phyloP scores from a whole-genome alignment of 2,329 filamentous ascomycete species.

The Ophiostoma perfectum region DNA sequence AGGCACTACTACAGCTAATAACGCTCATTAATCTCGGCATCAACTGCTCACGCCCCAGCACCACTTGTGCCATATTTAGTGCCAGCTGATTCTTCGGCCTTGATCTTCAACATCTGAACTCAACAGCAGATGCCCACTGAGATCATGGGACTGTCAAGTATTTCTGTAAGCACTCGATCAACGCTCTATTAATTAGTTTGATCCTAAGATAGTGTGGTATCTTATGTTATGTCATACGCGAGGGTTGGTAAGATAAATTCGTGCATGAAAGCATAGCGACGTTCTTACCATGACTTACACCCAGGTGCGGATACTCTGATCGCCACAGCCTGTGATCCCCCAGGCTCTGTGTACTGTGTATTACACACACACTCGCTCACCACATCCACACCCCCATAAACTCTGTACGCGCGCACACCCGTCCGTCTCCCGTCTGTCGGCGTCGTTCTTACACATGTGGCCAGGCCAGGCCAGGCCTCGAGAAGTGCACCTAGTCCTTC shows the following conservation, averaged over 20 bases:
- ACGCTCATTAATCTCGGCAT: background rate
- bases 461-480: constrained; percentile 2
- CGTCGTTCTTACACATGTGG: constrained; percentile 8
- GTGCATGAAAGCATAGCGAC: constrained; percentile 8
- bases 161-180: background rate
- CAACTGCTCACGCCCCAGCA: background rate
- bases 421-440: constrained; percentile 13
- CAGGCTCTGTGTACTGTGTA: background rate
- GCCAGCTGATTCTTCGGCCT: background rate
- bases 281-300: constrained; percentile 8
- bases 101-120: background rate
- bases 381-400: background rate
- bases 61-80: background rate
- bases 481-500: background rate
- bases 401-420: constrained; percentile 9
- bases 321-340: constrained; percentile 1
- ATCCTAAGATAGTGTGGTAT: background rate
- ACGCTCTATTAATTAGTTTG: background rate
- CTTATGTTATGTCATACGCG: background rate
- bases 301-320: constrained; percentile 9
- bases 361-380: background rate
- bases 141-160: background rate
- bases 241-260: background rate
- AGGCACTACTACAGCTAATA: background rate
- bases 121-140: background rate